These are phyloP conservation scores for Metschnikowia continentalis DNA, from an alignment of 805 yeast genomes.

Conservation along the genomic window DNA sequence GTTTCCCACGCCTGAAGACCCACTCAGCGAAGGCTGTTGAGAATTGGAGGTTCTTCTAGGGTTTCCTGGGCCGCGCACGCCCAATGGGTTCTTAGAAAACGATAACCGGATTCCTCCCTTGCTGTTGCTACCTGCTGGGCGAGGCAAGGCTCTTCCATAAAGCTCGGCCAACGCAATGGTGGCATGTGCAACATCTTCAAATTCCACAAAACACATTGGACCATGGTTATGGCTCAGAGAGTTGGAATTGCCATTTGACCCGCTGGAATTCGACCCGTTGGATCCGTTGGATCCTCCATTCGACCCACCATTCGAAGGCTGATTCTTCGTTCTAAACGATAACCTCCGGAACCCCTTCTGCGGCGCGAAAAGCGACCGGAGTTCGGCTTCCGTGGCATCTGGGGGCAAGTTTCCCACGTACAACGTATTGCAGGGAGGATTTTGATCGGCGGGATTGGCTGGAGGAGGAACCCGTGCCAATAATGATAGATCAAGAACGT, in stretches of 20 bases:
- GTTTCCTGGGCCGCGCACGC: constrained; percentile 75
- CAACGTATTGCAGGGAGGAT: constrained; percentile 96
- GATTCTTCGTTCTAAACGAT: constrained; percentile 78
- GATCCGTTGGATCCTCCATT: constrained; percentile 2
- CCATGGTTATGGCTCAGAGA: constrained; percentile 57
- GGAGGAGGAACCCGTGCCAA: constrained; percentile 83
- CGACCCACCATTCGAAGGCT: constrained; percentile 19
- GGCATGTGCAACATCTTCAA: constrained; percentile 92
- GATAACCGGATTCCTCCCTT: constrained; percentile 95
- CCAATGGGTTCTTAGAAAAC: constrained; percentile 93
- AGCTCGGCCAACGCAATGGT: constrained; percentile 90
- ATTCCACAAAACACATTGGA: constrained; percentile 99
- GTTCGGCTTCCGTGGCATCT: constrained; percentile 91
- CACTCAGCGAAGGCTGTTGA: constrained; percentile 17
- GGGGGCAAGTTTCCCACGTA: constrained; percentile 97
- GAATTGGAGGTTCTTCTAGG: constrained; percentile 39
- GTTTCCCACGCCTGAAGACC: constrained; percentile 26
- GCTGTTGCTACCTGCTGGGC: constrained; percentile 62
- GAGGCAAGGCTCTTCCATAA: constrained; percentile 86
- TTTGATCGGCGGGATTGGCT: constrained; percentile 98
- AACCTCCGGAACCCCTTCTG: constrained; percentile 91
- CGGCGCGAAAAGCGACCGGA: constrained; percentile 78
- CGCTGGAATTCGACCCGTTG: too few relatives aligned
- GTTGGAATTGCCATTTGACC: too few relatives aligned
- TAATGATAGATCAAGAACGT: constrained; percentile 63